Base-by-base conservation (phyloP, 73 alveolate species). In the Uronychia setigera region DNA sequence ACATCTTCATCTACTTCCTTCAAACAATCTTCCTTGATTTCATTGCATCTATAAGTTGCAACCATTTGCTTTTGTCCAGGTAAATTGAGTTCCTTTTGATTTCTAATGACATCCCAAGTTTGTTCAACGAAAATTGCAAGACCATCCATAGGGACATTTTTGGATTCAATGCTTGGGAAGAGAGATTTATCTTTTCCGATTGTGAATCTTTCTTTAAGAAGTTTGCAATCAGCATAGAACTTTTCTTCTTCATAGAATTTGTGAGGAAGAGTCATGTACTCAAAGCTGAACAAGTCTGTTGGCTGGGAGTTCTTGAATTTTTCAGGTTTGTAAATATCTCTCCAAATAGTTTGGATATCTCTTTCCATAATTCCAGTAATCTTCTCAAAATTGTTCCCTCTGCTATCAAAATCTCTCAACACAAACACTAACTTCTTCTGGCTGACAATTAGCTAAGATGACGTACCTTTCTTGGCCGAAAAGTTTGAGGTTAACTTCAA, bases 71-170 rank as follows among this genome's bases (percentile, higher is more conserved):
- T 92, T 81, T 94, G 92, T 9, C 94, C 96, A 0, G 98, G 98
- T 26, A 94, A 83, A 80, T 94, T 94, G 28, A 94, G 81, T 81
- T 92, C 97, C 84, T 94, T 94, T 84, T 92, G 87, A 74, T 88
- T 86, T 32, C 91, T 60, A 35, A 94, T 94, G 76, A 74, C 86
- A 0, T 89, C 90, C 98, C 98, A 94, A 76, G 92, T 89, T 34
- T 87, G 91, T 28, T 88, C 92, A 46, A 89, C 74, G 78, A 83
- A 92, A 79, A 80, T 60, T 33, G 91, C 80, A 35, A 94, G 93
- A 25, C 98, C 98, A 90, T 94, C 97, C 76, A 92, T 90, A 0
- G 98, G 98, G 34, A 94, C 95, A 87, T 87, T 94, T 77, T 90
- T 83, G 26, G 28, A 19, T 31, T 46, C 86, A 28, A 57, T 0